Evolutionary conservation across 106 monocot genomes (phyloP), one percentile per base, ranked within the genome.

Genomic region (Acanthochlamys bracteata): DNA sequence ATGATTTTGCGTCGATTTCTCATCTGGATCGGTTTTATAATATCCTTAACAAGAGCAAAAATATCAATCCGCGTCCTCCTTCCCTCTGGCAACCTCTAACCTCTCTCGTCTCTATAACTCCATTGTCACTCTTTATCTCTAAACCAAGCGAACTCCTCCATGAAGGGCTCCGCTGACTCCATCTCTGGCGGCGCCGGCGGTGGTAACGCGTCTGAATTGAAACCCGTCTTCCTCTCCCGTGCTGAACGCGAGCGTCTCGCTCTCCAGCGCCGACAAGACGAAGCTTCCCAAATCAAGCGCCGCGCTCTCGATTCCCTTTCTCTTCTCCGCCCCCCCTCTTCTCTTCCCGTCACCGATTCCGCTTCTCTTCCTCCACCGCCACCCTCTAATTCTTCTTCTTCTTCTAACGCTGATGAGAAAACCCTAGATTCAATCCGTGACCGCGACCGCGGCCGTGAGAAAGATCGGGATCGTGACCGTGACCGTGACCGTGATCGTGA

Each of bases 211-310:
- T n/a, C n/a, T 13, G 76, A 68, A 4, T 6, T 25, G 11, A 98
- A 92, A 69, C 98, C 88, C 41, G 76, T 83, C 26, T 98, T 98
- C 79, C 60, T 98, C 71, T 66, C 88, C 79, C 80, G 81, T 66
- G 85, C 85, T 9, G 98, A 98, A 75, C 85, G 98, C 25, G 74
- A 88, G 78, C 71, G 73, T 41, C 69, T 91, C 54, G 96, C 96
- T 20, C 84, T 96, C 55, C 71, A 82, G 76, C 96, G 98, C 64
- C 88, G 98, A 39, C 66, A 85, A 74, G 80, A 83, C 16, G 76
- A 65, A 27, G 88, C 74, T 40, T 63, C 66, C 46, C 79, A 70
- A 49, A 80, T 80, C 68, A 90, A 80, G 55, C 86, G 86, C 73
- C 66, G 57, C 55, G 71, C 84, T 45, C 63, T 80, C 55, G 77